A percentile compares a stretch with the other conserved stretches of the same genome.
phyloP scores from a whole-genome alignment of 192 early-diverging fungal genomes.

The Diversispora epigaea region DNA sequence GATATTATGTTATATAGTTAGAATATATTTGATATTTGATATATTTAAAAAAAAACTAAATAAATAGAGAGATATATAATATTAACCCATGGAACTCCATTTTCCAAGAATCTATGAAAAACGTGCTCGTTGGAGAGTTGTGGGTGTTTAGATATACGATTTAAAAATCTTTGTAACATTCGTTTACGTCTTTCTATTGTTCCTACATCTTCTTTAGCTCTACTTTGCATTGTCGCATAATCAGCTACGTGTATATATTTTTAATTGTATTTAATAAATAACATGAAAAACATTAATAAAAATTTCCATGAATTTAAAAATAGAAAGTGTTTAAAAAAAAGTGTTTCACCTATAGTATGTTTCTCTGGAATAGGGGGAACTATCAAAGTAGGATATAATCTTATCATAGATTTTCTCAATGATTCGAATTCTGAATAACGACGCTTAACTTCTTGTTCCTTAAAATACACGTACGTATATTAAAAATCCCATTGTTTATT shows the following conservation, averaged over 20 bases:
- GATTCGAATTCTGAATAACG: constrained; percentile 98
- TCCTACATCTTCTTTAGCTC: constrained; percentile 87
- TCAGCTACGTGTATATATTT: constrained; percentile 43
- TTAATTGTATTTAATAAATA: constrained; percentile 17
- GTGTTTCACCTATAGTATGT: constrained; percentile 76
- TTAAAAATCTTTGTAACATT: constrained; percentile 92
- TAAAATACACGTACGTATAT: too few species aligned
- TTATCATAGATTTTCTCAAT: constrained; percentile 71
- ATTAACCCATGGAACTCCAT: constrained; percentile 66
- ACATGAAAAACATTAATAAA: constrained; percentile 14
- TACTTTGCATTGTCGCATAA: constrained; percentile 75
- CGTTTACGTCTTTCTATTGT: constrained; percentile 90
- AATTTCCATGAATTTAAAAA: constrained; percentile 1
- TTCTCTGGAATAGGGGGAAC: constrained; percentile 98
- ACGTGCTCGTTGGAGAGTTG: constrained; percentile 83
- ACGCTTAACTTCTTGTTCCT: constrained; percentile 72
- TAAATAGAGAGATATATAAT: not conserved
- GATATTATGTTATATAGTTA: too few species aligned
- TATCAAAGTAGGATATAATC: constrained; percentile 83
- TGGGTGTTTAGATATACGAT: constrained; percentile 86
- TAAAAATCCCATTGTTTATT: too few species aligned
- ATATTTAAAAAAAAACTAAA: too few species aligned
- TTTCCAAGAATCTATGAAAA: constrained; percentile 91
- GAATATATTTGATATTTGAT: too few species aligned
- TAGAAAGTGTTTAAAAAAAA: constrained; percentile 38